Evolutionary conservation across 331 rosid genomes (phyloP).

Genomic region (Rosa hybrid): DNA sequence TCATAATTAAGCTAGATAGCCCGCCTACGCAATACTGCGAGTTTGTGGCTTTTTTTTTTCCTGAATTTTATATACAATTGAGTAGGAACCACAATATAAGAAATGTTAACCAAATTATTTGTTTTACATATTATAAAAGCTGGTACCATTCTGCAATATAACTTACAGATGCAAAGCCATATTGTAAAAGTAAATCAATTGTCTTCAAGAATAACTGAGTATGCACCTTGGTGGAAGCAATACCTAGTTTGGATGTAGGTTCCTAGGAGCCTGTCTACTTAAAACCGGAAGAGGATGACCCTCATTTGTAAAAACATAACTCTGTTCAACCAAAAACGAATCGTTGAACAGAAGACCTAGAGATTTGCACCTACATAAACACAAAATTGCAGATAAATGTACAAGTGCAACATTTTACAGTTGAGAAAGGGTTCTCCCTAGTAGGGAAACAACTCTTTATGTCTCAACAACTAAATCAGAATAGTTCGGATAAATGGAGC

Average conservation of each 20-base stretch:
- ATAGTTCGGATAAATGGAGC: constrained; percentile 51
- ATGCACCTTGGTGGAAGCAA: constrained; percentile 18
- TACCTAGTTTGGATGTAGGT: constrained; percentile 75
- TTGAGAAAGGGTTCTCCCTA: not conserved
- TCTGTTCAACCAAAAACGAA: constrained; percentile 61
- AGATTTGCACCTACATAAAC: constrained; percentile 79
- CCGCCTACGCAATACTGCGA: no score
- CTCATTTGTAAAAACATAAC: constrained; percentile 88
- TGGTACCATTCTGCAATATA: not conserved
- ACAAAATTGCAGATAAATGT: constrained; percentile 7
- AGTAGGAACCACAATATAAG: no score
- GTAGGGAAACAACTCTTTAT: constrained; percentile 38
- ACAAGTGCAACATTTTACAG: not conserved
- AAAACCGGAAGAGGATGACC: constrained; percentile 91
- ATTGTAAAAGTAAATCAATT: not conserved
- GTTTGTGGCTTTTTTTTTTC: no score
- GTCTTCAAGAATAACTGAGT: not conserved
- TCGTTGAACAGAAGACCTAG: constrained; percentile 86
- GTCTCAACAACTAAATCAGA: constrained; percentile 50
- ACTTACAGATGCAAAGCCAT: not conserved
- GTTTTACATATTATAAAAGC: no score
- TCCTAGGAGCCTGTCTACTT: constrained; percentile 79
- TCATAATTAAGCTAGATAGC: no score
- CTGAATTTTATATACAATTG: no score
- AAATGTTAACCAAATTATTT: no score